Evolutionary conservation across 1,284 basidiomycete species (phyloP).

Genomic region (Marasmius fiardii): DNA sequence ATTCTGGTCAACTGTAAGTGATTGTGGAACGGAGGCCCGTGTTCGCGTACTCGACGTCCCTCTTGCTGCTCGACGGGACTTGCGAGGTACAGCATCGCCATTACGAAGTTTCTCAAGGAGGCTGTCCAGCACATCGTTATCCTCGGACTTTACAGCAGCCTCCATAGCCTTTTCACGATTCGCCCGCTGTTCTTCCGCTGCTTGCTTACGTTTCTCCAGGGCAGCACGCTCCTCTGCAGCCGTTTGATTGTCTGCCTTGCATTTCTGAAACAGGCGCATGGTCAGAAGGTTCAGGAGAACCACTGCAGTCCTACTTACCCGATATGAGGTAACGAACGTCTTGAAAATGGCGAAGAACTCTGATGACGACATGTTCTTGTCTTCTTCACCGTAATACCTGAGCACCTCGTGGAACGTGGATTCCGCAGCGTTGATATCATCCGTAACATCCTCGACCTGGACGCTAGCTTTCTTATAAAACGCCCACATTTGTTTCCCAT

Average conservation of each 20-base stretch:
- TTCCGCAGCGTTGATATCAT: slow-evolving; percentile 83
- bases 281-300: slow-evolving; percentile 7
- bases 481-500: slow-evolving; percentile 86
- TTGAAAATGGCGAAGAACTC: slow-evolving; percentile 97
- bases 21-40: slow-evolving; percentile 35
- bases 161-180: slow-evolving; percentile 51
- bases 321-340: slow-evolving; percentile 90
- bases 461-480: slow-evolving; percentile 75
- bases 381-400: slow-evolving; percentile 89
- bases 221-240: slow-evolving; percentile 64
- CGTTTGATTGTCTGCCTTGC: slow-evolving; percentile 72
- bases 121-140: slow-evolving; percentile 71
- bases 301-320: slow-evolving; percentile 42
- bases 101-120: slow-evolving; percentile 71
- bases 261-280: slow-evolving; percentile 64
- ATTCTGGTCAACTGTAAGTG: slow-evolving; percentile 35
- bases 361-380: slow-evolving; percentile 74
- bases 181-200: slow-evolving; percentile 59
- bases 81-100: slow-evolving; percentile 61
- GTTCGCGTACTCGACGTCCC: slow-evolving; percentile 33
- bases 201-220: slow-evolving; percentile 61
- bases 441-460: slow-evolving; percentile 77
- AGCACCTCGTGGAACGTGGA: slow-evolving; percentile 79
- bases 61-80: slow-evolving; percentile 46
- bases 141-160: slow-evolving; percentile 38